A percentile compares a stretch with the other conserved stretches of the same genome.
Conservation (phyloP, 2,329 filamentous ascomycete species). For the Apiospora aurea region DNA sequence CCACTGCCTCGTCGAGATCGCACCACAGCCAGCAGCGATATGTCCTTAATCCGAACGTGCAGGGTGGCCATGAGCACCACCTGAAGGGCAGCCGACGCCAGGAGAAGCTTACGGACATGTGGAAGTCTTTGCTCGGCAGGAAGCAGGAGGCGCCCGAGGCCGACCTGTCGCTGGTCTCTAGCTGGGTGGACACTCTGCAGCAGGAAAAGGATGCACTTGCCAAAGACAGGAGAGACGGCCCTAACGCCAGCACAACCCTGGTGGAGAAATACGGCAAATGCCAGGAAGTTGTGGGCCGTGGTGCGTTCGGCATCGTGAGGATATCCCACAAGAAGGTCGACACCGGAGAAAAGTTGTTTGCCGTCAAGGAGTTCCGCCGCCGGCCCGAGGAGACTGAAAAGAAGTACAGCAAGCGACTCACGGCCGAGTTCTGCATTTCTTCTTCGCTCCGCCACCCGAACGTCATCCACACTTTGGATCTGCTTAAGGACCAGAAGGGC, state of each 20-base stretch:
- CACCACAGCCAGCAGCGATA: conserved; percentile 54
- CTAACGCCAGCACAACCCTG: conserved; percentile 77
- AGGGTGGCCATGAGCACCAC: conserved; percentile 84
- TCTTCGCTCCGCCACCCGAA: conserved; percentile 96
- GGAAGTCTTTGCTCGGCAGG: conserved; percentile 84
- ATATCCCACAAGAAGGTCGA: conserved; percentile 96
- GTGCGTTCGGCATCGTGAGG: conserved; percentile 95
- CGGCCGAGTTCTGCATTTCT: conserved; percentile 97
- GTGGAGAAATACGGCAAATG: conserved; percentile 99
- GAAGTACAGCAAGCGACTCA: conserved; percentile 97
- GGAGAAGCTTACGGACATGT: conserved; percentile 93
- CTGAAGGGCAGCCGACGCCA: conserved; percentile 90
- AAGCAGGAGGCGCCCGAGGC: conserved; percentile 78
- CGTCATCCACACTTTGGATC: conserved; percentile 95
- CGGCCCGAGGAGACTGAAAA: conserved; percentile 93
- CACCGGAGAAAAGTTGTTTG: conserved; percentile 90
- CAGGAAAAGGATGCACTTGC: conserved; percentile 82
- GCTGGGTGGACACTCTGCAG: conserved; percentile 93
- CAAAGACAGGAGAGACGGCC: conserved; percentile 77
- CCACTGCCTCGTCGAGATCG: conserved; percentile 40
- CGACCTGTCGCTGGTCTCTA: conserved; percentile 91
- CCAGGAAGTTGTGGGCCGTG: conserved; percentile 93
- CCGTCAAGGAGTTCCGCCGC: conserved; percentile 97
- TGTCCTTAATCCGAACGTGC: conserved; percentile 54
- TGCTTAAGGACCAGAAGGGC: conserved; percentile 94